Conservation (phyloP, 2,329 filamentous ascomycete species). For the Calonectria pseudoturangicola region DNA sequence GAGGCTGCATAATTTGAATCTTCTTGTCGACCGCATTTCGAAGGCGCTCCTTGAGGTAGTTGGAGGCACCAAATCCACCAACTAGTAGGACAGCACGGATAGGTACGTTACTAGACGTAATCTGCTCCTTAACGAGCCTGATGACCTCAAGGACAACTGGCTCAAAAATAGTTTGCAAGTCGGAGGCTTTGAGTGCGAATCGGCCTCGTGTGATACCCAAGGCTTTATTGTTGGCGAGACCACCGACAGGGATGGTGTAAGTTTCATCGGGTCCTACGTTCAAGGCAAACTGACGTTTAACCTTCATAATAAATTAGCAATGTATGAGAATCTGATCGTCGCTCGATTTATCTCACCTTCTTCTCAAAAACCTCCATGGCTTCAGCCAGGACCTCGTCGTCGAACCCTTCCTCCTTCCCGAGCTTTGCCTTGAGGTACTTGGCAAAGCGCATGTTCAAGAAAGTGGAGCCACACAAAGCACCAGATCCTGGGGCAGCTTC, state of each 20-base stretch:
- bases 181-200: constrained; percentile 61
- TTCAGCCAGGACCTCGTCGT: constrained; percentile 61
- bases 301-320: constrained; percentile 45
- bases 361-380: constrained; percentile 66
- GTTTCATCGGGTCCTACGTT: constrained; percentile 56
- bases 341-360: constrained; percentile 49
- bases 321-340: not conserved
- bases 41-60: constrained; percentile 65
- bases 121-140: constrained; percentile 65
- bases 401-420: constrained; percentile 62
- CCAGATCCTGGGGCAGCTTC: constrained; percentile 68
- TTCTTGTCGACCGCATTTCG: constrained; percentile 57
- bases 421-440: constrained; percentile 64
- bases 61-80: constrained; percentile 68
- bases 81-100: constrained; percentile 66
- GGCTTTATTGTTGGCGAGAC: constrained; percentile 62
- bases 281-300: constrained; percentile 61
- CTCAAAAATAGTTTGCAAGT: constrained; percentile 65
- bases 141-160: constrained; percentile 66
- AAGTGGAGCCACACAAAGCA: constrained; percentile 67
- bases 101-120: constrained; percentile 60
- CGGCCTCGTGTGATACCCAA: constrained; percentile 62
- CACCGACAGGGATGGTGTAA: constrained; percentile 63
- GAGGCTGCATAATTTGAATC: constrained; percentile 66
- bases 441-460: constrained; percentile 66